A percentile compares a stretch with the other conserved stretches of the same genome.
phyloP scores from a whole-genome alignment of 2,329 filamentous ascomycete genomes.

The Nigrospora osmanthi region DNA sequence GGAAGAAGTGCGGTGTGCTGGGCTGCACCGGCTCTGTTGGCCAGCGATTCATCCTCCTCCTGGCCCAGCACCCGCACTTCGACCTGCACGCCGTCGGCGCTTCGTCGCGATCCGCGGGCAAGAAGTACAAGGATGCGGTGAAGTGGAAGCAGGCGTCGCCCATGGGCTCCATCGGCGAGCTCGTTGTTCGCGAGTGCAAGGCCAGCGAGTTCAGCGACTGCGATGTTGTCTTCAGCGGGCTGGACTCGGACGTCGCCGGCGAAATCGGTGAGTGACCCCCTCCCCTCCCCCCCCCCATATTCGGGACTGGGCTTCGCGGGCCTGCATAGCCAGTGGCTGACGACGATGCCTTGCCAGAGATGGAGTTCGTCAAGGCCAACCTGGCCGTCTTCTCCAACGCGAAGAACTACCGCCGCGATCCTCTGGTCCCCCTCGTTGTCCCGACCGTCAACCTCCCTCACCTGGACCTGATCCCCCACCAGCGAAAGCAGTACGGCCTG shows the following conservation, averaged over 20 bases:
- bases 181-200: slow-evolving; percentile 80
- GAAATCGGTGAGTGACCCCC: slow-evolving; percentile 65
- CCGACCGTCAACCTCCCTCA: slow-evolving; percentile 90
- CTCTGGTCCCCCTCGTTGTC: slow-evolving; percentile 84
- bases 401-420: slow-evolving; percentile 91
- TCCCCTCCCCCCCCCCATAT: too few relatives aligned
- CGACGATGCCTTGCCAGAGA: slow-evolving; percentile 46
- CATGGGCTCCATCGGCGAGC: slow-evolving; percentile 71
- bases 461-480: slow-evolving; percentile 81
- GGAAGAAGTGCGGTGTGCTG: slow-evolving; percentile 53
- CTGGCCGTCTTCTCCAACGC: slow-evolving; percentile 95
- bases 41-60: slow-evolving; percentile 88
- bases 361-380: slow-evolving; percentile 81
- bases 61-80: slow-evolving; percentile 81
- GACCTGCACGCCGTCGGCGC: slow-evolving; percentile 84
- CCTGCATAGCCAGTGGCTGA: too few relatives aligned
- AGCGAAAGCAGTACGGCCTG: slow-evolving; percentile 64
- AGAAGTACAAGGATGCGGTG: slow-evolving; percentile 90
- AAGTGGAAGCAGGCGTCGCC: slow-evolving; percentile 87
- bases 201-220: slow-evolving; percentile 80
- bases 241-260: slow-evolving; percentile 88
- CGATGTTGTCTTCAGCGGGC: slow-evolving; percentile 85
- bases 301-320: too few relatives aligned
- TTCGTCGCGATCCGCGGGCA: slow-evolving; percentile 80
- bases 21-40: slow-evolving; percentile 92